Base-by-base conservation (phyloP, 73 alveolate genomes). In the Paramecium bursaria region DNA sequence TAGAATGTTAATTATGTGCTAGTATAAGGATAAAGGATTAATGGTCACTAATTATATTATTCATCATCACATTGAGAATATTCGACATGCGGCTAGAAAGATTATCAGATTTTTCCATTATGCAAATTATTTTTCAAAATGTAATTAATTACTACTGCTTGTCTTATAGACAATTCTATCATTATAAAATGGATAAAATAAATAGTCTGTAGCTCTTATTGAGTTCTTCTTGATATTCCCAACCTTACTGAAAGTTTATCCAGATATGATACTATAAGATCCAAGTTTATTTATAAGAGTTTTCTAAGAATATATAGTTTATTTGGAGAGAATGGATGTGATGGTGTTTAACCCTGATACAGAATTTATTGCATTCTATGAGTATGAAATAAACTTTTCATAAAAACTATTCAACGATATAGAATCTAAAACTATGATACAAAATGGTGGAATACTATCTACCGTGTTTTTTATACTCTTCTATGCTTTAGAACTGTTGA, bases 291-390 rank as follows among this genome's bases (percentile, higher is more conserved):
- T 67, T 42, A 57, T 67, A 5, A 67, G 44, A 17, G 53, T 67
- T 9, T 35, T 67, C 44, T 15, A 67, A 39, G 82, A 67, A 67
- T 67, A 67, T 42, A 13, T 67, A 15, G 44, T 47, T 39, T 67
- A 67, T 42, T 67, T 67, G 21, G 33, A 39, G 21, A 67, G 21
- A 42, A 39, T 39, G 44, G 53, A 67, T 33, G 50, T 15, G 21
- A 21, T 67, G 30, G 33, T 35, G 17, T 67, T 39, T 67, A 39
- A 42, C 14, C 82, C 50, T 67, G 82, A 67, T 39, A 39, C 82
- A 19, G 82, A 67, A 67, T 67, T 33, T 67, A n/a, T 42, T 31
- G 82, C 60, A 19, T 67, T 31, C 44, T 67, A 67, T 19, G 53
- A 67, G 22, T 67, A 67, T 67, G 82, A 67, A 10, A 67, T n/a